phyloP scores from a whole-genome alignment of 2,329 filamentous ascomycete species.

The Exophiala lecanii-corni region DNA sequence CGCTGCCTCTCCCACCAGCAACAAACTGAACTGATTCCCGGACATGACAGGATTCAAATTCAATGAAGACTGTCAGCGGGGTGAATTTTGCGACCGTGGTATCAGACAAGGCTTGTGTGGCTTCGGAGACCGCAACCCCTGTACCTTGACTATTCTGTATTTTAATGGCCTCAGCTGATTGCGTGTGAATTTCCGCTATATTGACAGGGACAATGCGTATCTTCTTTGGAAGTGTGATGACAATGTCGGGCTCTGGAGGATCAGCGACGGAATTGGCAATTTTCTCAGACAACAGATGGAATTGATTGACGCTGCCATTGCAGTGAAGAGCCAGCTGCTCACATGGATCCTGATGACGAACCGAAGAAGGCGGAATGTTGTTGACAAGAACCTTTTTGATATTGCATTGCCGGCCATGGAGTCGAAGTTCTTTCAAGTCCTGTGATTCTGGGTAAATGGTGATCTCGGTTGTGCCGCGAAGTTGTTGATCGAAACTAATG shows the following conservation, averaged over 20 bases:
- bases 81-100: slow-evolving; percentile 48
- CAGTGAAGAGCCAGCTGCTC: slow-evolving; percentile 35
- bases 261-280: slow-evolving; percentile 48
- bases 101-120: slow-evolving; percentile 34
- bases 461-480: slow-evolving; percentile 77
- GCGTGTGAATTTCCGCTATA: slow-evolving; percentile 57
- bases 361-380: slow-evolving; percentile 34
- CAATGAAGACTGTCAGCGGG: slow-evolving; percentile 63
- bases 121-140: slow-evolving; percentile 33
- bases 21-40: slow-evolving; percentile 90
- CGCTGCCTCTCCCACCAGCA: slow-evolving; percentile 72
- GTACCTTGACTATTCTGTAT: slow-evolving; percentile 31
- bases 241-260: slow-evolving; percentile 53
- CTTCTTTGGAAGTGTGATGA: slow-evolving; percentile 53
- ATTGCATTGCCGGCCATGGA: slow-evolving; percentile 61
- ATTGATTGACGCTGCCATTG: slow-evolving; percentile 60
- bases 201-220: slow-evolving; percentile 42
- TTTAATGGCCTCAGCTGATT: slow-evolving; percentile 45
- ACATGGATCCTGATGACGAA: slow-evolving; percentile 40
- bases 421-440: slow-evolving; percentile 50
- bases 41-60: slow-evolving; percentile 70
- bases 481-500: slow-evolving; percentile 72
- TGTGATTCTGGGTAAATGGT: slow-evolving; percentile 63
- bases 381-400: slow-evolving; percentile 49
- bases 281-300: slow-evolving; percentile 69